These are phyloP conservation scores for Kurtzmaniella quercitrusa DNA, from an alignment of 1,139 yeast species.

Conservation along the genomic window DNA sequence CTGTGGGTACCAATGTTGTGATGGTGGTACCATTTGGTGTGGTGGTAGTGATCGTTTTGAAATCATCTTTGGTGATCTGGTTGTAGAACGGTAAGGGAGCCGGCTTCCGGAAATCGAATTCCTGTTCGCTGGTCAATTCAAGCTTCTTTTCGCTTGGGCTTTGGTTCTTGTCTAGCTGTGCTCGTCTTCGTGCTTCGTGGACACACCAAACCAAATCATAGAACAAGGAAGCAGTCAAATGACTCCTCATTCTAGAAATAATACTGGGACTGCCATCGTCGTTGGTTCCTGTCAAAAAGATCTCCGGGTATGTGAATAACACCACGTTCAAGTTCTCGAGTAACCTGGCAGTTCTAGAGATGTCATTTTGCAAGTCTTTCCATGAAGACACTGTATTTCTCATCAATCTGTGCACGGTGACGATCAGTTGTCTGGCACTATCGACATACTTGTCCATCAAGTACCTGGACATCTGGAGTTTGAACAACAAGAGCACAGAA, in stretches of 20 bases:
- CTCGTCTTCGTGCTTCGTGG: slow-evolving; percentile 86
- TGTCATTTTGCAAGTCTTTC: slow-evolving; percentile 88
- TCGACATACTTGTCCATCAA: slow-evolving; percentile 75
- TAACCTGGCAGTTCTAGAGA: slow-evolving; percentile 89
- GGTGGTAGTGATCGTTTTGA: slow-evolving; percentile 77
- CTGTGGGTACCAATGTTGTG: slow-evolving; percentile 85
- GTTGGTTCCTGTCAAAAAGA: slow-evolving; percentile 49
- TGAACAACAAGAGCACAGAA: slow-evolving; percentile 75
- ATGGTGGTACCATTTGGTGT: slow-evolving; percentile 92
- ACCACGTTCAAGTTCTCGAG: slow-evolving; percentile 86
- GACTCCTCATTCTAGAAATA: slow-evolving; percentile 85
- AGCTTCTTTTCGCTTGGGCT: slow-evolving; percentile 13
- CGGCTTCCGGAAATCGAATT: slow-evolving; percentile 24
- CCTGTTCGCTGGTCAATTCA: slow-evolving; percentile 9
- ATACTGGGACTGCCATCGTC: slow-evolving; percentile 51
- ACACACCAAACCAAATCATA: slow-evolving; percentile 94
- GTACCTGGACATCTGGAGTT: slow-evolving; percentile 76
- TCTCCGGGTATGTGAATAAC: slow-evolving; percentile 80
- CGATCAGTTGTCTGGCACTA: slow-evolving; percentile 88
- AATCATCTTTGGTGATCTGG: slow-evolving; percentile 89
- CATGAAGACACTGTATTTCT: slow-evolving; percentile 88
- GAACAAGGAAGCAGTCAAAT: slow-evolving; percentile 83
- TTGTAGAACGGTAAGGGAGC: slow-evolving; percentile 88
- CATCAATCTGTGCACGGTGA: slow-evolving; percentile 82
- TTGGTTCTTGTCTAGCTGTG: slow-evolving; percentile 44